These are phyloP conservation scores for Pythium oligandrum DNA, from an alignment of 352 stramenopile genomes.

Conservation along the genomic window DNA sequence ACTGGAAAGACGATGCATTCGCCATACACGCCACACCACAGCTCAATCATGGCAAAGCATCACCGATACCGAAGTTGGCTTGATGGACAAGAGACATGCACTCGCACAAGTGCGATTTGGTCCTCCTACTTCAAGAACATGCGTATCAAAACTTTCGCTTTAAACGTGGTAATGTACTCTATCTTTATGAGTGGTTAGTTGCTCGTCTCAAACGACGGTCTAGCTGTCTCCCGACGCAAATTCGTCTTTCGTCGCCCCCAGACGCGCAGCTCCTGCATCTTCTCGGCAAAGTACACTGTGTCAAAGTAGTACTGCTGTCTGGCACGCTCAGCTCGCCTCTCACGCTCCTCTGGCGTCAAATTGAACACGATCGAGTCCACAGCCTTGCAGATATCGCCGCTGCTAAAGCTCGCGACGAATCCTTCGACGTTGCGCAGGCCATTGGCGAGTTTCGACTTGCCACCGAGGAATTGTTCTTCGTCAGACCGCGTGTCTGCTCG, in stretches of 20 bases:
- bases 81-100: too few species aligned
- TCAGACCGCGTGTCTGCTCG: slow-evolving; percentile 16
- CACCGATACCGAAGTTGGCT: too few species aligned
- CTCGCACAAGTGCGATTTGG: too few species aligned
- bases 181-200: too few species aligned
- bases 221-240: too few species aligned
- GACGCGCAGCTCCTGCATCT: slow-evolving; percentile 47
- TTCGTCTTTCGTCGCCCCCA: slow-evolving; percentile 9
- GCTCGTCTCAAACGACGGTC: too few species aligned
- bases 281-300: slow-evolving; percentile 52
- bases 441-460: slow-evolving; percentile 43
- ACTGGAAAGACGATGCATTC: too few species aligned
- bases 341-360: slow-evolving; percentile 38
- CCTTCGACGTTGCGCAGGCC: slow-evolving; percentile 39
- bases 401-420: slow-evolving; percentile 30
- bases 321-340: slow-evolving; percentile 32
- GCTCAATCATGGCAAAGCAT: too few species aligned
- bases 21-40: too few species aligned
- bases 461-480: slow-evolving; percentile 46
- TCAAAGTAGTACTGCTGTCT: slow-evolving; percentile 60
- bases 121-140: too few species aligned
- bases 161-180: too few species aligned
- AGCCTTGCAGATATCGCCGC: slow-evolving; percentile 34
- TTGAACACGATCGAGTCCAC: slow-evolving; percentile 39
- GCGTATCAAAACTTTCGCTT: too few species aligned